phyloP scores from a whole-genome alignment of 1,284 basidiomycete species.

The Tilletiopsis washingtonensis region DNA sequence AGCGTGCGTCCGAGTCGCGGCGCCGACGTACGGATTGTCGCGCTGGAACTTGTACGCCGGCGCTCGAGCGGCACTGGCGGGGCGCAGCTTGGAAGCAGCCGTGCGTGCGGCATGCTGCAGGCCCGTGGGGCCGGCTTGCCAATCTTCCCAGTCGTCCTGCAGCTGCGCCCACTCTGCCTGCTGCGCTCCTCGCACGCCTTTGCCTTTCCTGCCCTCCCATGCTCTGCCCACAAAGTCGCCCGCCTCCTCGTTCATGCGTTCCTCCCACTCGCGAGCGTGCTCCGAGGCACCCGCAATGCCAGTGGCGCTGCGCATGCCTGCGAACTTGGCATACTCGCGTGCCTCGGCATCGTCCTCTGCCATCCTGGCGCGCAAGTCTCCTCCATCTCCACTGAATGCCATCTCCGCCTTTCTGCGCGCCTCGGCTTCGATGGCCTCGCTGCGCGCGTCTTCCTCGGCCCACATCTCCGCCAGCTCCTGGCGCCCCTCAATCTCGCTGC shows the following conservation, averaged over 20 bases:
- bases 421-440: constrained; percentile 18
- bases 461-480: constrained; percentile 31
- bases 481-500: constrained; percentile 1
- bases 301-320: constrained; percentile 18
- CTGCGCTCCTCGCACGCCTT: constrained; percentile 32
- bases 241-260: constrained; percentile 14
- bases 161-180: constrained; percentile 59
- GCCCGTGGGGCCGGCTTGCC: constrained; percentile 21
- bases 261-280: no score
- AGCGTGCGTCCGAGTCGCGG: constrained; percentile 23
- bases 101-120: constrained; percentile 5
- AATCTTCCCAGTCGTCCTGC: constrained; percentile 71
- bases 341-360: constrained; percentile 40
- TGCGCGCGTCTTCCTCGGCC: constrained; percentile 43
- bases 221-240: constrained; percentile 45
- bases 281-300: neutral
- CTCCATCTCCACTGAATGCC: constrained; percentile 37
- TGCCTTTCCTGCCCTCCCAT: constrained; percentile 30
- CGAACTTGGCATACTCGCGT: constrained; percentile 18
- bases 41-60: constrained; percentile 38
- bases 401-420: constrained; percentile 7
- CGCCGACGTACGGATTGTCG: constrained; percentile 36
- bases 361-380: constrained; percentile 34
- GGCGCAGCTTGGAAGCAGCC: neutral
- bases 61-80: constrained; percentile 8